These are phyloP conservation scores for Mucor circinelloides DNA, from an alignment of 371 early-diverging fungal species.

Conservation along the genomic window DNA sequence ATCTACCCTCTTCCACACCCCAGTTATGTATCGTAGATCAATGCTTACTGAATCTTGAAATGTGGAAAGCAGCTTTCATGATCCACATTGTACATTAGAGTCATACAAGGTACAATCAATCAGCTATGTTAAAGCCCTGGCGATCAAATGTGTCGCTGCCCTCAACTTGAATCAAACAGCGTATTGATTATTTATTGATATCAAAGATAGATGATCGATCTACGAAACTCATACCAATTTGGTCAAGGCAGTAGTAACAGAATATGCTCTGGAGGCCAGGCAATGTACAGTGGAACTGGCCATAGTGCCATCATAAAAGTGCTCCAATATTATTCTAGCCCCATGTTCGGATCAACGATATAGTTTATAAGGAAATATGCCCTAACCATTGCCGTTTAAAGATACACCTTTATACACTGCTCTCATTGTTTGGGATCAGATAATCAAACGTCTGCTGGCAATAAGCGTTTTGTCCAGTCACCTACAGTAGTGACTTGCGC, in stretches of 20 bases:
- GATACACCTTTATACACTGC: not conserved
- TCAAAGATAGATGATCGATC: no score
- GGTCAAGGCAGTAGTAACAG: no score
- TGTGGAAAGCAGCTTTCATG: not conserved
- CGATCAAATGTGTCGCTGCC: no score
- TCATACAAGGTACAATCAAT: not conserved
- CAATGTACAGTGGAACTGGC: no score
- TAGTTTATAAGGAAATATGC: not conserved
- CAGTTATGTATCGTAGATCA: no score
- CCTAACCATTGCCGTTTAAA: not conserved
- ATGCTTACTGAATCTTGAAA: not conserved
- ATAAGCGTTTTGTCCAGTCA: not conserved
- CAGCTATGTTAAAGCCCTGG: not conserved
- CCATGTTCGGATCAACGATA: not conserved
- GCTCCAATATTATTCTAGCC: not conserved
- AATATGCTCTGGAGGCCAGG: no score
- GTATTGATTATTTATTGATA: no score
- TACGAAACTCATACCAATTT: no score
- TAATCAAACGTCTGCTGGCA: not conserved
- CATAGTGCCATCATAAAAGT: no score
- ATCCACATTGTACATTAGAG: not conserved
- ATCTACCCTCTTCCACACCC: not conserved
- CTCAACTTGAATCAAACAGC: no score
- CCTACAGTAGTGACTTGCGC: not conserved
- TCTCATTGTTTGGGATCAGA: not conserved